These are phyloP conservation scores for Blastobotrys elegans DNA, from an alignment of 1,139 yeast species.

Conservation along the genomic window DNA sequence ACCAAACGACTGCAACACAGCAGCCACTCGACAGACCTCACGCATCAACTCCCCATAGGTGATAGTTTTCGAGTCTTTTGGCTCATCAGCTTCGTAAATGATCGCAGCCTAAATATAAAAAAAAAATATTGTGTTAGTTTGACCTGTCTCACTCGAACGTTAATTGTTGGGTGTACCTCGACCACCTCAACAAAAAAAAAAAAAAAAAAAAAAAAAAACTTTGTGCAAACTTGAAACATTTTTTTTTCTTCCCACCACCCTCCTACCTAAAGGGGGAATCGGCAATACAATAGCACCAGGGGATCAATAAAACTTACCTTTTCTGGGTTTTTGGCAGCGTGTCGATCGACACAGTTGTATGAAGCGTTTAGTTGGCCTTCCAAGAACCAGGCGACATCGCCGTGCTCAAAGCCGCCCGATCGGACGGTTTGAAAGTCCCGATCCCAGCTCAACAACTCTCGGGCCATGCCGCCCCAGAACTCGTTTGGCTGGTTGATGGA, in stretches of 20 bases:
- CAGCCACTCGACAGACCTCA: conserved; percentile 86
- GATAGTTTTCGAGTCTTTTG: conserved; percentile 58
- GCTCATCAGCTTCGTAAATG: conserved; percentile 94
- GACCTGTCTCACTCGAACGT: no score
- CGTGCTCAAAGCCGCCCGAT: conserved; percentile 66
- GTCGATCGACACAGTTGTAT: conserved; percentile 95
- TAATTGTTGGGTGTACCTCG: neutral
- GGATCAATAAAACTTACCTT: conserved; percentile 36
- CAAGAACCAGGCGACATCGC: conserved; percentile 89
- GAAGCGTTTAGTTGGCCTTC: conserved; percentile 93
- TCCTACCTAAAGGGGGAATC: no score
- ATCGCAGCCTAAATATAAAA: conserved; percentile 61
- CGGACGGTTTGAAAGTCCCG: conserved; percentile 66
- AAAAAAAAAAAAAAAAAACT: no score
- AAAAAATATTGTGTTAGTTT: neutral
- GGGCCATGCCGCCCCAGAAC: conserved; percentile 81
- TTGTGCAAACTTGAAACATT: no score
- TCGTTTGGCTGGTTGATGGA: conserved; percentile 76
- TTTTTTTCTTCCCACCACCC: no score
- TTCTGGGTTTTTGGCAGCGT: conserved; percentile 81
- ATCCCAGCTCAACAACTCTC: conserved; percentile 78
- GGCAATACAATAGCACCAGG: no score
- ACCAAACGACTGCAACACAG: conserved; percentile 82
- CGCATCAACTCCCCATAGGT: conserved; percentile 84
- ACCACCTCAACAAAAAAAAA: neutral